A percentile compares a stretch with the other conserved stretches of the same genome.
phyloP scores from a whole-genome alignment of 164 flowering plant genomes.

The Annona cherimola region DNA sequence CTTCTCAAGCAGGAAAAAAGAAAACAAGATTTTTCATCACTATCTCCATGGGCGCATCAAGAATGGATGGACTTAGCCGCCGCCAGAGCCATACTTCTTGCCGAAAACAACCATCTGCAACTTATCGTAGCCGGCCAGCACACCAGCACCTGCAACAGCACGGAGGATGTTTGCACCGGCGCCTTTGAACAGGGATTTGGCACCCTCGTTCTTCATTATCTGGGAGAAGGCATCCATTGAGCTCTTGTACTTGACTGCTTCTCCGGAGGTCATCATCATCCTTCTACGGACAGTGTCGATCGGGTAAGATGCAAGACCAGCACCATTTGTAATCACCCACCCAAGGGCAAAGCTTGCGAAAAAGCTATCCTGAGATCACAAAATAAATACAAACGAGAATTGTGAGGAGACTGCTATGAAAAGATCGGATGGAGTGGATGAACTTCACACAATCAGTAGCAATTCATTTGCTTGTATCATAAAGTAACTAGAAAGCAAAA shows the following conservation, averaged over 20 bases:
- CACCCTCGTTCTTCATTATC: slow-evolving; percentile 60
- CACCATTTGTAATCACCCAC: slow-evolving; percentile 66
- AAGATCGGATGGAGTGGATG: background rate
- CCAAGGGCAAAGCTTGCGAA: slow-evolving; percentile 69
- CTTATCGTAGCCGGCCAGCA: slow-evolving; percentile 70
- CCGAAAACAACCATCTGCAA: slow-evolving; percentile 61
- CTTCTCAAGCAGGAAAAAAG: slow-evolving; percentile 5
- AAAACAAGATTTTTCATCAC: slow-evolving; percentile 38
- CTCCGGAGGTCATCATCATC: slow-evolving; percentile 79
- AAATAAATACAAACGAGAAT: background rate
- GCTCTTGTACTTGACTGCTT: slow-evolving; percentile 72
- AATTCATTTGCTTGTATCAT: background rate
- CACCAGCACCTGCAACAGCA: slow-evolving; percentile 77
- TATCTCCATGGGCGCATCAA: slow-evolving; percentile 20
- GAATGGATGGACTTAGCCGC: slow-evolving; percentile 28
- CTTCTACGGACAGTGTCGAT: slow-evolving; percentile 70
- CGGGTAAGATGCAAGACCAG: slow-evolving; percentile 68
- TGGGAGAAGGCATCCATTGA: slow-evolving; percentile 53
- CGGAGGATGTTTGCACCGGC: slow-evolving; percentile 76
- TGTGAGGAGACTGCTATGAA: background rate
- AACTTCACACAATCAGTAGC: background rate
- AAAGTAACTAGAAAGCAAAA: background rate
- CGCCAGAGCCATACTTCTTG: slow-evolving; percentile 66
- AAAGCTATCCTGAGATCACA: slow-evolving; percentile 56
- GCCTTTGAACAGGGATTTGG: slow-evolving; percentile 64